A percentile compares a stretch with the other conserved stretches of the same genome.
Evolutionary conservation across 2,329 filamentous ascomycete genomes (phyloP).

Genomic region (Aspergillus felis): DNA sequence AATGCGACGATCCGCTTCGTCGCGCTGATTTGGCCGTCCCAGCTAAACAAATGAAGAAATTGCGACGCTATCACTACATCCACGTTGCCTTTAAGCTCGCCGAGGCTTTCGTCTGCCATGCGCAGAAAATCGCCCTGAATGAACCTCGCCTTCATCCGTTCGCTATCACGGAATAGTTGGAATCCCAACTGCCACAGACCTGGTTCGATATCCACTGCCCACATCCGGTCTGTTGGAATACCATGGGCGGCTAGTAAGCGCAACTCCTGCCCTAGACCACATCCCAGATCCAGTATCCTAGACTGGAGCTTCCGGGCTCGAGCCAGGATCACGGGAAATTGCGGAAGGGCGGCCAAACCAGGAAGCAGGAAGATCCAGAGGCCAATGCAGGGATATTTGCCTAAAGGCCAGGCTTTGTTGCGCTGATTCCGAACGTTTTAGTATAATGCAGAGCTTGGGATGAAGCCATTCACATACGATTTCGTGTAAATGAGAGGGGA

Average conservation of each 20-base stretch:
- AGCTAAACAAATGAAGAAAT: constrained; percentile 7
- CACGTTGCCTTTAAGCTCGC: background rate
- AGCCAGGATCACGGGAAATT: background rate
- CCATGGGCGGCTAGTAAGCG: constrained; percentile 1
- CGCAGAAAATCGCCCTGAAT: background rate
- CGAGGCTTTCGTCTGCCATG: background rate
- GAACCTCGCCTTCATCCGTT: constrained; percentile 2
- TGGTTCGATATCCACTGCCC: background rate
- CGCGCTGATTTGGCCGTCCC: constrained; percentile 2
- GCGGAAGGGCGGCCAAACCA: background rate
- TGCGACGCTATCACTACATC: constrained; percentile 7
- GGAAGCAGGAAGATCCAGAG: constrained; percentile 2
- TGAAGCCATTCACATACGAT: background rate
- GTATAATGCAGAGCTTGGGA: background rate
- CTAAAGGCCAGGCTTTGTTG: constrained; percentile 1
- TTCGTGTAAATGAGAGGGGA: background rate
- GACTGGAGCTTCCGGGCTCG: background rate
- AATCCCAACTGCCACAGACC: constrained; percentile 2
- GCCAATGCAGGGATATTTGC: constrained; percentile 3
- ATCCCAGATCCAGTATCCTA: background rate
- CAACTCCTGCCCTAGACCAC: background rate
- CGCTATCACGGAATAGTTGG: background rate
- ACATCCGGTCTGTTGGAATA: background rate
- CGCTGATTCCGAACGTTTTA: background rate
- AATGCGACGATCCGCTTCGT: constrained; percentile 2